Conservation (phyloP, 23 red algal genomes). For the Pyropia haitanensis region DNA sequence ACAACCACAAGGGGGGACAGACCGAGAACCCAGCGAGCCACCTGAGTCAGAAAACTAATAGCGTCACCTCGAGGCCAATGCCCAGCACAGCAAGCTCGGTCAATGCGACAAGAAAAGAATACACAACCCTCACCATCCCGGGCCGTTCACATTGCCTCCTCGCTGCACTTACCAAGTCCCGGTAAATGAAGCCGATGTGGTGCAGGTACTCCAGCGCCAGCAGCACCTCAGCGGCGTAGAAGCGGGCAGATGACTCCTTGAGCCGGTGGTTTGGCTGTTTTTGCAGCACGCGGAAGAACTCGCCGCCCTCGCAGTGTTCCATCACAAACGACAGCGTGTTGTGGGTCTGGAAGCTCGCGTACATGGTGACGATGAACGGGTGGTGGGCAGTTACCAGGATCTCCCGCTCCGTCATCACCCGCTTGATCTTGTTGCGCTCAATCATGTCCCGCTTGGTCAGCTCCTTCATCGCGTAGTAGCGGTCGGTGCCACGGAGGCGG, state of each 20-base stretch:
- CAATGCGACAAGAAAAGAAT: no score
- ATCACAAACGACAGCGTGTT: constrained; percentile 54
- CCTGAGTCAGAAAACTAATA: no score
- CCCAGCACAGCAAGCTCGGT: no score
- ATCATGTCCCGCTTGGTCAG: constrained; percentile 76
- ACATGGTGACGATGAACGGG: constrained; percentile 66
- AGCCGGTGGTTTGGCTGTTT: constrained; percentile 48
- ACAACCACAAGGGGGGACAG: no score
- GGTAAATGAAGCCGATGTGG: constrained; percentile 60
- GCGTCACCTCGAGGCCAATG: no score
- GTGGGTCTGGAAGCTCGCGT: constrained; percentile 38
- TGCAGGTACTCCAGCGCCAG: constrained; percentile 65
- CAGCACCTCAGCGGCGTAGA: constrained; percentile 58
- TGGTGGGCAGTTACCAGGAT: constrained; percentile 48
- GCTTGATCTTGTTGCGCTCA: constrained; percentile 35
- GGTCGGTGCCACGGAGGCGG: constrained; percentile 22
- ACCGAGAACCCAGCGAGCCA: no score
- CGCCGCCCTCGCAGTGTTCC: constrained; percentile 56
- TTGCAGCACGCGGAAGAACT: constrained; percentile 61
- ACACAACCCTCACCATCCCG: no score
- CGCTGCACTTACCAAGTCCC: constrained; percentile 9
- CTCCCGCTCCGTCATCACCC: constrained; percentile 52
- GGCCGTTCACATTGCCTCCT: no score
- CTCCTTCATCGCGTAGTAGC: constrained; percentile 59
- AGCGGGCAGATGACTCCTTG: constrained; percentile 15